These are phyloP conservation scores for Neofusicoccum parvum DNA, from an alignment of 2,329 filamentous ascomycete species.

Conservation along the genomic window DNA sequence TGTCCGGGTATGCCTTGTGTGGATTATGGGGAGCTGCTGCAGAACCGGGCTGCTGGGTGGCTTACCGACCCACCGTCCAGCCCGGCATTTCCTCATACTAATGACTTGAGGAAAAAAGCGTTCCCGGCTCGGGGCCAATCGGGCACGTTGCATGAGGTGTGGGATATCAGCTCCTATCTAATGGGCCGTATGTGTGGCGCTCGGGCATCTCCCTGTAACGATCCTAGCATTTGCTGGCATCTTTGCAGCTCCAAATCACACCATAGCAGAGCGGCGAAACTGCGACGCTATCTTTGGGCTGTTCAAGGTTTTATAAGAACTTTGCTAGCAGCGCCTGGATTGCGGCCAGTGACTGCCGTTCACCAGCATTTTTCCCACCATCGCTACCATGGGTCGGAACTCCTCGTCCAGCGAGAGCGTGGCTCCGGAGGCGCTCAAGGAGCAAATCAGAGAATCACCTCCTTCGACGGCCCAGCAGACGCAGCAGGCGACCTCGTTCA, in stretches of 20 bases:
- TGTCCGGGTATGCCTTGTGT: not conserved
- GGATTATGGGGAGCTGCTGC: not conserved
- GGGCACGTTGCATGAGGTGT: not conserved
- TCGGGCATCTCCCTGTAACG: conserved; percentile 18
- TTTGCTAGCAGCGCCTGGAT: not conserved
- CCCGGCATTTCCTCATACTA: not conserved
- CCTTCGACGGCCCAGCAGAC: not conserved
- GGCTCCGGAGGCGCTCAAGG: conserved; percentile 1
- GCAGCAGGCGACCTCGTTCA: conserved; percentile 2
- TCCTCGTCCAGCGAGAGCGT: conserved; percentile 15
- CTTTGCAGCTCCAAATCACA: conserved; percentile 21
- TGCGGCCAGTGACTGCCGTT: not conserved
- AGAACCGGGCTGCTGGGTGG: conserved; percentile 2
- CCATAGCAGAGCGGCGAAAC: conserved; percentile 14
- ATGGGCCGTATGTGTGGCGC: conserved; percentile 3
- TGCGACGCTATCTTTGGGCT: not conserved
- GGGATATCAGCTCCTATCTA: conserved; percentile 13
- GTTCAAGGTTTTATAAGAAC: conserved; percentile 3
- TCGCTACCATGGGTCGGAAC: conserved; percentile 8
- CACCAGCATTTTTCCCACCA: not conserved
- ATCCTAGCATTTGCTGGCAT: conserved; percentile 17
- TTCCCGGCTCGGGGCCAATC: not conserved
- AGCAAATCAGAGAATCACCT: not conserved
- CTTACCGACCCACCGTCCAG: not conserved
- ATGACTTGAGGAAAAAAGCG: not conserved